These are phyloP conservation scores for Zoysia matrella DNA, from an alignment of 202 grass and related monocot species.

Conservation along the genomic window DNA sequence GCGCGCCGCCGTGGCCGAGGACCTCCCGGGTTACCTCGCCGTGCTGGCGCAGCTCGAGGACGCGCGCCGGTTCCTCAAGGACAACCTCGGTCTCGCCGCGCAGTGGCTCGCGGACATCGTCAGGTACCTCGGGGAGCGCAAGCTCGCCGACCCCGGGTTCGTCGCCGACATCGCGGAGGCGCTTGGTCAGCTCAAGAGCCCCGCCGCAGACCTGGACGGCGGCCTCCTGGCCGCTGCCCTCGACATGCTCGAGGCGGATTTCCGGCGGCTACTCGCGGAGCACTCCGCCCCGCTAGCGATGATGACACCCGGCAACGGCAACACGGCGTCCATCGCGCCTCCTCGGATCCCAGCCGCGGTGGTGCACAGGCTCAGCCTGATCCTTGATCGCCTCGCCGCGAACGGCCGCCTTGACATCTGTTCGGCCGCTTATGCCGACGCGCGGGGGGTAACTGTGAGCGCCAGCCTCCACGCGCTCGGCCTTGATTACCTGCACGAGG, in stretches of 20 bases:
- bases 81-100: constrained; percentile 77
- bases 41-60: constrained; percentile 79
- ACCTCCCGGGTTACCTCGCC: constrained; percentile 65
- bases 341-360: constrained; percentile 57
- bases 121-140: constrained; percentile 59
- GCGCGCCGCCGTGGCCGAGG: constrained; percentile 20
- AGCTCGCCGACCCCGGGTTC: constrained; percentile 69
- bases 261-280: constrained; percentile 62
- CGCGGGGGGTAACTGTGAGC: constrained; percentile 68
- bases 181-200: constrained; percentile 45
- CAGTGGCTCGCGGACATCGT: constrained; percentile 89
- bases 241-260: constrained; percentile 70
- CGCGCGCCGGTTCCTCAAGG: constrained; percentile 72
- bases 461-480: constrained; percentile 74
- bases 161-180: constrained; percentile 40
- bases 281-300: constrained; percentile 70
- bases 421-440: constrained; percentile 51
- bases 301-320: background rate
- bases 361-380: constrained; percentile 60
- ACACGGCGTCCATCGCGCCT: constrained; percentile 43
- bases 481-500: constrained; percentile 63
- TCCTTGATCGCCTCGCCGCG: constrained; percentile 70
- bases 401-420: constrained; percentile 59
- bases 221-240: constrained; percentile 68
- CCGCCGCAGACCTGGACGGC: constrained; percentile 50